These are phyloP conservation scores for Beta macrorhiza DNA, from an alignment of 179 eudicot genomes.

Conservation along the genomic window DNA sequence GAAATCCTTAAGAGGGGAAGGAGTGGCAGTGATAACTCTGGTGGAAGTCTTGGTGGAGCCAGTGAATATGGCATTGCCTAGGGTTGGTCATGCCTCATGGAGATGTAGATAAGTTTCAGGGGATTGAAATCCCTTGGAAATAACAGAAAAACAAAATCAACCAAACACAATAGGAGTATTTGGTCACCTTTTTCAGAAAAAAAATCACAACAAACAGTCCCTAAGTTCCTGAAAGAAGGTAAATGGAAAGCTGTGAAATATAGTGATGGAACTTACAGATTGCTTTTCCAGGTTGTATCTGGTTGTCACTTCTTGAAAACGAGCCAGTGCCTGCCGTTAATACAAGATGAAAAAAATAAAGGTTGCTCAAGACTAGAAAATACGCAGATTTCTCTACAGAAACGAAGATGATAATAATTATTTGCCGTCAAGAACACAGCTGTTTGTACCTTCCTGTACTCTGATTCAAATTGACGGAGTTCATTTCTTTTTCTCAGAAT, in stretches of 20 bases:
- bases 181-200: too few species aligned
- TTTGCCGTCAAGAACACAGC: conserved; percentile 1
- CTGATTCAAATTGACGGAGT: conserved; percentile 92
- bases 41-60: too few species aligned
- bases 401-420: neutral
- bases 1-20: too few species aligned
- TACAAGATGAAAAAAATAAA: conserved; percentile 1
- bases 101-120: too few species aligned
- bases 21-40: too few species aligned
- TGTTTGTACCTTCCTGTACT: conserved; percentile 75
- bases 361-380: neutral
- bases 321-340: conserved; percentile 77
- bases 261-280: conserved; percentile 54
- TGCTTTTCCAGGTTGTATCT: conserved; percentile 93
- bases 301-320: conserved; percentile 94
- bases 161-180: too few species aligned
- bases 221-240: neutral
- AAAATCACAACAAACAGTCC: too few species aligned
- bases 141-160: too few species aligned
- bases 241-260: neutral
- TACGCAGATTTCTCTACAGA: neutral
- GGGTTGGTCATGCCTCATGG: too few species aligned
- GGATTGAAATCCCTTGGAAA: too few species aligned
- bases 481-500: conserved; percentile 90
- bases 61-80: too few species aligned